These are phyloP conservation scores for Pleurotus sapidus DNA, from an alignment of 768 basidiomycete genomes.

Conservation along the genomic window DNA sequence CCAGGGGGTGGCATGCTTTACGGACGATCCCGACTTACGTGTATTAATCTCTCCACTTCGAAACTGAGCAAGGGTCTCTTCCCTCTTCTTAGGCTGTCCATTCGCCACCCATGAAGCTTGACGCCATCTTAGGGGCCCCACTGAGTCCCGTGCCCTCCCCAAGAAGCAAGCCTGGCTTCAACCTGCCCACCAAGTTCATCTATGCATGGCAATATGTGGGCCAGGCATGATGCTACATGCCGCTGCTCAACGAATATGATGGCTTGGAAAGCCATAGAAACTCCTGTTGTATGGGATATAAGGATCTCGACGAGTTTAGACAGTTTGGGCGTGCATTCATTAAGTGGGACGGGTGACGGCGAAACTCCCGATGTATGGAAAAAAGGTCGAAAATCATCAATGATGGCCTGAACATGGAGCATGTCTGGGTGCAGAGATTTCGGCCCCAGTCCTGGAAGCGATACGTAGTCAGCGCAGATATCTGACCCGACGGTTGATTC, in stretches of 20 bases:
- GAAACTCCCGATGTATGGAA: slow-evolving; percentile 29
- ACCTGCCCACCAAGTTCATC: slow-evolving; percentile 52
- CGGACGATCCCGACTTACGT: slow-evolving; percentile 40
- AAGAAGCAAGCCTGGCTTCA: slow-evolving; percentile 64
- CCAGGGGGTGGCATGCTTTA: background rate
- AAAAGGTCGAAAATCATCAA: slow-evolving; percentile 40
- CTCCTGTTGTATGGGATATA: slow-evolving; percentile 31
- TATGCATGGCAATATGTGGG: slow-evolving; percentile 59
- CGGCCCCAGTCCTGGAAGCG: slow-evolving; percentile 15
- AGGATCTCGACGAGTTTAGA: slow-evolving; percentile 60
- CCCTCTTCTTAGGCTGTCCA: slow-evolving; percentile 35
- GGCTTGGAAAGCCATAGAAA: slow-evolving; percentile 52
- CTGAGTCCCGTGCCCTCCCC: slow-evolving; percentile 58
- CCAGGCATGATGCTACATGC: slow-evolving; percentile 70
- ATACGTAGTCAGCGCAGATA: slow-evolving; percentile 6
- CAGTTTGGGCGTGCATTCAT: slow-evolving; percentile 77
- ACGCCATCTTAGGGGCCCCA: slow-evolving; percentile 22
- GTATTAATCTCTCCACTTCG: slow-evolving; percentile 64
- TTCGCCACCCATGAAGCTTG: slow-evolving; percentile 29
- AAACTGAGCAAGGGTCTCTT: slow-evolving; percentile 63
- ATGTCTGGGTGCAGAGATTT: slow-evolving; percentile 36
- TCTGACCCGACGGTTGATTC: slow-evolving; percentile 13
- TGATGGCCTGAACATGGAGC: slow-evolving; percentile 44
- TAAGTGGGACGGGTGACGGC: slow-evolving; percentile 42
- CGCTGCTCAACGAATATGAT: slow-evolving; percentile 90